Conservation (phyloP, 352 stramenopile genomes). For the Globisporangium spiculum region DNA sequence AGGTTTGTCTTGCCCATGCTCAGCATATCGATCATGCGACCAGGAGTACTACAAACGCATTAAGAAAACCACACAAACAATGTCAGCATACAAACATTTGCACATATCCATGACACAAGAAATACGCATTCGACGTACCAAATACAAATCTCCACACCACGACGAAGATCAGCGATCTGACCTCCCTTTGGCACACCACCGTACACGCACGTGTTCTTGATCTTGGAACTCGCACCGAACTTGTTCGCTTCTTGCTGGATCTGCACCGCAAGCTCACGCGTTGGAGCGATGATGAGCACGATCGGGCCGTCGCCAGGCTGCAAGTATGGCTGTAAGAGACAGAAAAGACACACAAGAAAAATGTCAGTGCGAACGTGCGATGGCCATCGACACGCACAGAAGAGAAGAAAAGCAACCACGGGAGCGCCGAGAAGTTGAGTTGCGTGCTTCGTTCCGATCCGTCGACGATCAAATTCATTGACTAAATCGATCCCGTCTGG, state of each 20-base stretch:
- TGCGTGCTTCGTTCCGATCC: conserved; percentile 30
- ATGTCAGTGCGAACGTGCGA: conserved; percentile 32
- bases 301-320: conserved; percentile 99
- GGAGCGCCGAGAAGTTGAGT: conserved; percentile 42
- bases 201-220: conserved; percentile 99
- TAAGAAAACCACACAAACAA: background rate
- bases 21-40: conserved; percentile 98
- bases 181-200: conserved; percentile 96
- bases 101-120: background rate
- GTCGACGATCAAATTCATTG: conserved; percentile 9
- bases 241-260: conserved; percentile 99
- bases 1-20: conserved; percentile 96
- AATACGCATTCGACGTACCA: conserved; percentile 31
- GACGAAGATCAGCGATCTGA: conserved; percentile 85
- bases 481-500: conserved; percentile 13
- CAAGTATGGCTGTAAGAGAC: conserved; percentile 66
- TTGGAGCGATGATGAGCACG: conserved; percentile 97
- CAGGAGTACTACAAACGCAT: conserved; percentile 78
- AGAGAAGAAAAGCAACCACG: conserved; percentile 34
- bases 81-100: background rate
- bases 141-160: conserved; percentile 84
- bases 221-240: conserved; percentile 96
- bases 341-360: conserved; percentile 21
- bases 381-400: conserved; percentile 4
- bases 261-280: conserved; percentile 98